Percentiles rank a stretch among this genome's conserved stretches.
These are phyloP conservation scores for Eurotiales sp. DNA, from an alignment of 2,329 filamentous ascomycete species.

Conservation along the genomic window DNA sequence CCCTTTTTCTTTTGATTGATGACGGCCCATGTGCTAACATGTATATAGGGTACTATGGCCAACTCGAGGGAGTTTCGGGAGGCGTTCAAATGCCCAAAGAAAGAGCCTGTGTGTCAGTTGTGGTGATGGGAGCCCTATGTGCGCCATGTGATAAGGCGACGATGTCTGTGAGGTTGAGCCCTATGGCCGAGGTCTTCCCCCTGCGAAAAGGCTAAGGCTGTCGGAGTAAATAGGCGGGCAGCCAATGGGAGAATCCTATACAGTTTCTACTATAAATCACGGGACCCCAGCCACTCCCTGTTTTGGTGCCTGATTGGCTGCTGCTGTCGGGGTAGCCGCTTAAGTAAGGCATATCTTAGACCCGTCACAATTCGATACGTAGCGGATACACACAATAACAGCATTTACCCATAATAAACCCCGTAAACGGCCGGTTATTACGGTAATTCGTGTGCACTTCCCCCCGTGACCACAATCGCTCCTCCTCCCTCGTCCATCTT, in stretches of 20 bases:
- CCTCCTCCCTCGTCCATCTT: not conserved
- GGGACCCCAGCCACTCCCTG: not conserved
- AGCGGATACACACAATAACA: too few species aligned
- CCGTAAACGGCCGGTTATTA: not conserved
- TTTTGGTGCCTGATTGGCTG: not conserved
- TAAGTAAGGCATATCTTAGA: too few species aligned
- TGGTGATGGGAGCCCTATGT: too few species aligned
- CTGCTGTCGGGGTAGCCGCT: too few species aligned
- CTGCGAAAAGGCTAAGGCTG: too few species aligned
- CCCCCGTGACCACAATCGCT: not conserved
- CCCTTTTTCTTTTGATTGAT: not conserved
- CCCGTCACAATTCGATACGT: not conserved
- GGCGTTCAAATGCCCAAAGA: constrained; percentile 62
- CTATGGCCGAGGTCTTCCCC: too few species aligned
- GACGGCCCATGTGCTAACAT: constrained; percentile 11
- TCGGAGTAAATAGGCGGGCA: too few species aligned
- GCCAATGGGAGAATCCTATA: not conserved
- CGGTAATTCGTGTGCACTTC: not conserved
- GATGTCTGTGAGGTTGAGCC: not conserved
- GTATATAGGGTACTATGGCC: constrained; percentile 54
- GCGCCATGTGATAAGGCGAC: too few species aligned
- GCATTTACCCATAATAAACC: not conserved
- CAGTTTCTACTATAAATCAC: not conserved
- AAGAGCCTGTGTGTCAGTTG: constrained; percentile 65
- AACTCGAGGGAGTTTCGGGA: constrained; percentile 66